phyloP scores from a whole-genome alignment of 208 protist genomes.

The Leishmania aethiopica region DNA sequence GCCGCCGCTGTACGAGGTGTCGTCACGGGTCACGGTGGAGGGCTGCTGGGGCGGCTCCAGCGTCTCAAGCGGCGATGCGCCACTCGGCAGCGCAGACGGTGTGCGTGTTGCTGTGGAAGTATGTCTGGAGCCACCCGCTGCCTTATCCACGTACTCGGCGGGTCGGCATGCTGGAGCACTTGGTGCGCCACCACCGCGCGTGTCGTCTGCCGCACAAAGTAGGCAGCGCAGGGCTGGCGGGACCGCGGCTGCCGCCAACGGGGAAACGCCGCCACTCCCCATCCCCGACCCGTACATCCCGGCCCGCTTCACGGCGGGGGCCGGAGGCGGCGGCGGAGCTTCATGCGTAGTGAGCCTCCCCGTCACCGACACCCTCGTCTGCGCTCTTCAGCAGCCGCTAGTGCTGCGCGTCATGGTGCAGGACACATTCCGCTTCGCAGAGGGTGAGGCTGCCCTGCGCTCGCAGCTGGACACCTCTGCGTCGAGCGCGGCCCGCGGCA shows the following conservation, averaged over 20 bases:
- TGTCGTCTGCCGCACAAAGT: background rate
- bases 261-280: background rate
- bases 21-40: constrained; percentile 29
- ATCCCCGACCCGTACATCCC: constrained; percentile 19
- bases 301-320: constrained; percentile 11
- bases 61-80: background rate
- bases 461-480: constrained; percentile 9
- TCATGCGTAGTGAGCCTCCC: constrained; percentile 17
- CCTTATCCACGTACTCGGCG: background rate
- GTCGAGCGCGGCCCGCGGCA: background rate
- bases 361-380: constrained; percentile 12
- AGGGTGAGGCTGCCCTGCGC: constrained; percentile 8
- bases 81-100: background rate
- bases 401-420: constrained; percentile 20
- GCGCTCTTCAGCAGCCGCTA: constrained; percentile 24
- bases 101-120: constrained; percentile 10
- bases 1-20: constrained; percentile 24
- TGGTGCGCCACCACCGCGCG: background rate
- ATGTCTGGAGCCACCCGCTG: background rate
- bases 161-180: constrained; percentile 1
- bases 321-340: constrained; percentile 3
- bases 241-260: background rate
- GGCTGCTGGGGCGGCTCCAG: constrained; percentile 20
- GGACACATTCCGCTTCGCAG: constrained; percentile 22
- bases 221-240: constrained; percentile 12